Conservation (phyloP, 2,329 filamentous ascomycete genomes). For the Lasiodiplodia gonubiensis region DNA sequence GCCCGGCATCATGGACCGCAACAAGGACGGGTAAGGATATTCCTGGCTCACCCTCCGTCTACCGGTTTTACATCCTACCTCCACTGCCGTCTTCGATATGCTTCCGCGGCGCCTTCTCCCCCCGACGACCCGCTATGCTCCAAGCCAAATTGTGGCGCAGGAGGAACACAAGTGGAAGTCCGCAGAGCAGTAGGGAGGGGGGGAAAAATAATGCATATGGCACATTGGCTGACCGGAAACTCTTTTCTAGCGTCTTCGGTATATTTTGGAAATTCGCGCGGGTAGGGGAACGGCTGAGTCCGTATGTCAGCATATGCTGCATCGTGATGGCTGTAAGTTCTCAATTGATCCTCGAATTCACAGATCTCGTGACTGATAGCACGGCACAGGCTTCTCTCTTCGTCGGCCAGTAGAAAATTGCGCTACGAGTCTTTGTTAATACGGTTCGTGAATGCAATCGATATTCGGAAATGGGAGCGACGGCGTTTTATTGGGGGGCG, state of each 20-base stretch:
- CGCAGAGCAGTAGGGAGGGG: not conserved
- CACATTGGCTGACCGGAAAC: not conserved
- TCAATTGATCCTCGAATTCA: no score
- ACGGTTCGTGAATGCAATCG: not conserved
- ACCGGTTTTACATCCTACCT: no score
- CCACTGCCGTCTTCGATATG: no score
- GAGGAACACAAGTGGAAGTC: not conserved
- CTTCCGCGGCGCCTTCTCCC: no score
- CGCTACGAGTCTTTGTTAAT: not conserved
- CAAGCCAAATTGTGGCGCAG: no score
- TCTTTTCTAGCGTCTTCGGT: conserved; percentile 67
- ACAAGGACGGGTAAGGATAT: conserved; percentile 78
- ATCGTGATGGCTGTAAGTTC: conserved; percentile 84
- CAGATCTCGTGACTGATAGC: not conserved
- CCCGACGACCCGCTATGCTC: no score
- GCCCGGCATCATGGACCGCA: conserved; percentile 86
- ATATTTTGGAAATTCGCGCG: conserved; percentile 97
- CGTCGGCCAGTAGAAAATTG: conserved; percentile 31
- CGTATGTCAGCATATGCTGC: conserved; percentile 94
- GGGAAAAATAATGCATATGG: not conserved
- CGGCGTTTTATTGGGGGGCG: not conserved
- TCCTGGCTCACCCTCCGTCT: no score
- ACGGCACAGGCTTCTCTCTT: conserved; percentile 34
- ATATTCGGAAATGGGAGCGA: conserved; percentile 12
- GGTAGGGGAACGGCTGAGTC: conserved; percentile 89